Conservation (phyloP, 345 rosid species). For the Salix viminalis region DNA sequence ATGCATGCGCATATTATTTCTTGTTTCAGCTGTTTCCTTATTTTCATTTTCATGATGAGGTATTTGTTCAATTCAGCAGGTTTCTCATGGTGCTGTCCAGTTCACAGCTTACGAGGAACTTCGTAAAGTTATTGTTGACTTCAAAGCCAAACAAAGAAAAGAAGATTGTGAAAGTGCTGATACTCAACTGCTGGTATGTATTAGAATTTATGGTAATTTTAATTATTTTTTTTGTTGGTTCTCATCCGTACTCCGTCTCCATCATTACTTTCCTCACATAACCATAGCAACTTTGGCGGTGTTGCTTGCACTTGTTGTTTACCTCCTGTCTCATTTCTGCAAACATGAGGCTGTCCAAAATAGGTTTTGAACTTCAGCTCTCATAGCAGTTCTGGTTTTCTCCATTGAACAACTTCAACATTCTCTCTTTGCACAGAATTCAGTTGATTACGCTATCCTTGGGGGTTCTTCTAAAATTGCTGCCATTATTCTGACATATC, state of each 20-base stretch:
- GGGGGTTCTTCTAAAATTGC: conserved; percentile 87
- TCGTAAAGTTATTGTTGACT: conserved; percentile 55
- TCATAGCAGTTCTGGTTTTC: not conserved
- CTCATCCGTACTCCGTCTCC: not conserved
- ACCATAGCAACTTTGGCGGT: not conserved
- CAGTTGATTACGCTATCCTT: conserved; percentile 78
- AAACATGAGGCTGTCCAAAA: not conserved
- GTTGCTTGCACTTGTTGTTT: not conserved
- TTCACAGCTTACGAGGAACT: conserved; percentile 89
- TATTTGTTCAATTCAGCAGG: conserved; percentile 57
- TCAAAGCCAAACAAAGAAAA: conserved; percentile 38
- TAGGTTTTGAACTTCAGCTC: not conserved
- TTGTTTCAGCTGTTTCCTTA: conserved; percentile 6
- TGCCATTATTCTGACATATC: conserved; percentile 82
- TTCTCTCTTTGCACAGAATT: conserved; percentile 44
- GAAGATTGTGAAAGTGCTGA: conserved; percentile 29
- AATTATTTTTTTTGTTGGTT: no score
- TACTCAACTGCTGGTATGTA: conserved; percentile 50
- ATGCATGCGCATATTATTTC: conserved; percentile 3
- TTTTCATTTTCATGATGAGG: conserved; percentile 9
- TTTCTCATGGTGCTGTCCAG: conserved; percentile 93
- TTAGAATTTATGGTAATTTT: not conserved
- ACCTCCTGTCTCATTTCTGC: not conserved
- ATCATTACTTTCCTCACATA: not conserved
- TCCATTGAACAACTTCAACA: not conserved